A percentile compares a stretch with the other conserved stretches of the same genome.
These are phyloP conservation scores for Arthroderma sp. DNA, from an alignment of 2,329 filamentous ascomycete genomes.

Conservation along the genomic window DNA sequence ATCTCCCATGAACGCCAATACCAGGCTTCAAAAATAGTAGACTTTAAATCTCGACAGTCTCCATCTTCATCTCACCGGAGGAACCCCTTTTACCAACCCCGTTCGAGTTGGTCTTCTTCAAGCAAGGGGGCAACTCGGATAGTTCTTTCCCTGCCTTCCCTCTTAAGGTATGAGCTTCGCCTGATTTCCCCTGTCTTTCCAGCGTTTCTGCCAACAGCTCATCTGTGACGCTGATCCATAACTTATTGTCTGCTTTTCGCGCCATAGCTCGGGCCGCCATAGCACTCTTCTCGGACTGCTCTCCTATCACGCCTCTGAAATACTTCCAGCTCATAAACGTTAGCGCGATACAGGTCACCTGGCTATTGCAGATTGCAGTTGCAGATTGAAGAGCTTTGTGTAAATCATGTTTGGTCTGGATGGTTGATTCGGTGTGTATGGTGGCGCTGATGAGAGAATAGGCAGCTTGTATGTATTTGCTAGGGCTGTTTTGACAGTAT, in stretches of 20 bases:
- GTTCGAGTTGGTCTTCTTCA: conserved; percentile 17
- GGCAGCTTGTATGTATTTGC: conserved; percentile 62
- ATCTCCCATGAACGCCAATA: too few relatives aligned
- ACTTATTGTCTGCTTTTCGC: conserved; percentile 53
- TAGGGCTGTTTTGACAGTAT: conserved; percentile 55
- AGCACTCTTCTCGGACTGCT: conserved; percentile 65
- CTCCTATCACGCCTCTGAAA: conserved; percentile 69
- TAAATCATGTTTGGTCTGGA: conserved; percentile 66
- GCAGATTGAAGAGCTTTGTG: conserved; percentile 58
- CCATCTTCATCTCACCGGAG: conserved; percentile 6
- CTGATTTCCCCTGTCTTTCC: conserved; percentile 54
- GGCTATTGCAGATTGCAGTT: conserved; percentile 57
- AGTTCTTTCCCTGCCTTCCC: conserved; percentile 33
- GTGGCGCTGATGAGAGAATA: conserved; percentile 64
- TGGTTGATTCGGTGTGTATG: conserved; percentile 53
- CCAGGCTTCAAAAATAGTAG: not conserved
- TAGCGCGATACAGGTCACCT: conserved; percentile 70
- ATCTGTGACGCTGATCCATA: conserved; percentile 71
- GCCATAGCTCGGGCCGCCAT: conserved; percentile 56
- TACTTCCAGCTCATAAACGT: conserved; percentile 74
- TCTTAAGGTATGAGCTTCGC: conserved; percentile 35
- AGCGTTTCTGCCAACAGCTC: conserved; percentile 65
- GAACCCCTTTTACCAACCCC: not conserved
- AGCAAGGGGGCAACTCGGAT: conserved; percentile 23
- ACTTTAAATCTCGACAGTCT: conserved; percentile 7